These are phyloP conservation scores for Vitis hybrid DNA, from an alignment of 177 flowering plant species.

Conservation along the genomic window DNA sequence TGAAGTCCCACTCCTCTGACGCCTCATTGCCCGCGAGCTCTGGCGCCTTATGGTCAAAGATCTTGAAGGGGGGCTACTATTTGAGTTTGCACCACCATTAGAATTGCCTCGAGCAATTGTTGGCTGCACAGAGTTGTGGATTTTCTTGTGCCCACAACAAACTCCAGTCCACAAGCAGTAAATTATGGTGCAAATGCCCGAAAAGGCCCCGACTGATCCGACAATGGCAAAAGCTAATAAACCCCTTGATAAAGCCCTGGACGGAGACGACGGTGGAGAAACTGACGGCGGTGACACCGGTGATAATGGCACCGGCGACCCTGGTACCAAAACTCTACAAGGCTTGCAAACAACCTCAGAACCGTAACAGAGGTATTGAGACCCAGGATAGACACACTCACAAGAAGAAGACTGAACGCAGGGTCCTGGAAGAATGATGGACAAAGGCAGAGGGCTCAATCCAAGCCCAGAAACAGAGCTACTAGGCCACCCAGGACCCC, in stretches of 20 bases:
- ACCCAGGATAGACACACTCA: conserved; percentile 43
- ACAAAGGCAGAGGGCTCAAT: conserved; percentile 24
- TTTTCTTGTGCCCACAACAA: conserved; percentile 74
- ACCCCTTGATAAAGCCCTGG: conserved; percentile 33
- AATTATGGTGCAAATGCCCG: conserved; percentile 51
- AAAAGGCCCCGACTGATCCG: conserved; percentile 53
- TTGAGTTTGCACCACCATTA: conserved; percentile 22
- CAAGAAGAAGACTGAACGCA: conserved; percentile 47
- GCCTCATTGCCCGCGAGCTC: conserved; percentile 57
- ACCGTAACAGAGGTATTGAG: conserved; percentile 49
- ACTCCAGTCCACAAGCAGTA: conserved; percentile 58
- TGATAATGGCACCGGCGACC: conserved; percentile 15
- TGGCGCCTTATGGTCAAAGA: conserved; percentile 64
- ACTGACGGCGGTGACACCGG: conserved; percentile 8
- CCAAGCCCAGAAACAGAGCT: neutral
- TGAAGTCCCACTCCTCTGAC: conserved; percentile 78
- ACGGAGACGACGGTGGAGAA: conserved; percentile 17
- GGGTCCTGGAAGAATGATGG: conserved; percentile 55
- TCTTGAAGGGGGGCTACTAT: conserved; percentile 37
- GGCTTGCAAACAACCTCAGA: conserved; percentile 40
- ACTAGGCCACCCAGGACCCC: conserved; percentile 63
- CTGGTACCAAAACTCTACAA: conserved; percentile 17
- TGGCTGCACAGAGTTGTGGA: conserved; percentile 89
- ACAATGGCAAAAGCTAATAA: conserved; percentile 56
- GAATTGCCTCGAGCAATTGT: conserved; percentile 48